phyloP scores from a whole-genome alignment of 192 early-diverging fungal genomes.

The Coemansia sp. region DNA sequence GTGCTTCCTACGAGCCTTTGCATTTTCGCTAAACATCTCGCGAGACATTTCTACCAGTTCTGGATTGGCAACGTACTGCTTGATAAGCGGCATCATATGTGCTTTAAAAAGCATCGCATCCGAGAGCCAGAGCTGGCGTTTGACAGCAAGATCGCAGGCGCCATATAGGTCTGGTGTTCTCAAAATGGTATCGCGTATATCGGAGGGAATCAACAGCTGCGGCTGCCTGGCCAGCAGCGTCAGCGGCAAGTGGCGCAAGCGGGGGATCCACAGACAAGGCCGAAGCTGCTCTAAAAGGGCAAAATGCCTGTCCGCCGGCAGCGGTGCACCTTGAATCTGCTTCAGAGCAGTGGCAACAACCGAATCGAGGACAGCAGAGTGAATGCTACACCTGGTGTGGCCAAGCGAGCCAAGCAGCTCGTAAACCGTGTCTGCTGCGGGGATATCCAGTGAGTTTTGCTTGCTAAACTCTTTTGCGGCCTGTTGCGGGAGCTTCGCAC shows the following conservation, averaged over 20 bases:
- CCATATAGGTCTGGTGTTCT: conserved; percentile 19
- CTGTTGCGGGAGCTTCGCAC: conserved; percentile 28
- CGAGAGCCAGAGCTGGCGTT: conserved; percentile 38
- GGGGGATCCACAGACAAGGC: conserved; percentile 24
- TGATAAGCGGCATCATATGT: conserved; percentile 35
- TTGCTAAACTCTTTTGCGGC: conserved; percentile 27
- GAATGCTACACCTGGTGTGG: conserved; percentile 23
- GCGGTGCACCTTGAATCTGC: conserved; percentile 21
- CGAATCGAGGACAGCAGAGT: conserved; percentile 25
- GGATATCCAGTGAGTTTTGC: conserved; percentile 29
- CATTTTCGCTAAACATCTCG: conserved; percentile 19
- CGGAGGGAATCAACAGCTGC: conserved; percentile 14
- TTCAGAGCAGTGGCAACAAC: conserved; percentile 16
- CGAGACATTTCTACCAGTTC: conserved; percentile 27
- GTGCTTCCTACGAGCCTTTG: conserved; percentile 13
- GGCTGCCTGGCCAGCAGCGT: conserved; percentile 34
- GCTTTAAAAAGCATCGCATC: conserved; percentile 21
- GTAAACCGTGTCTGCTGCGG: conserved; percentile 36
- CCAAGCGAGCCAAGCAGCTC: conserved; percentile 37
- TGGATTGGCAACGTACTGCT: conserved; percentile 2
- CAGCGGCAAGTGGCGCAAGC: conserved; percentile 37
- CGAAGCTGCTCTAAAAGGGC: conserved; percentile 19
- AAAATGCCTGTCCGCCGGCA: conserved; percentile 23
- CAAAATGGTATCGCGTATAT: conserved; percentile 24
- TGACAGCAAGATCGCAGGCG: conserved; percentile 28